phyloP scores from a whole-genome alignment of 495 filamentous ascomycete species.

The Podospora comata region DNA sequence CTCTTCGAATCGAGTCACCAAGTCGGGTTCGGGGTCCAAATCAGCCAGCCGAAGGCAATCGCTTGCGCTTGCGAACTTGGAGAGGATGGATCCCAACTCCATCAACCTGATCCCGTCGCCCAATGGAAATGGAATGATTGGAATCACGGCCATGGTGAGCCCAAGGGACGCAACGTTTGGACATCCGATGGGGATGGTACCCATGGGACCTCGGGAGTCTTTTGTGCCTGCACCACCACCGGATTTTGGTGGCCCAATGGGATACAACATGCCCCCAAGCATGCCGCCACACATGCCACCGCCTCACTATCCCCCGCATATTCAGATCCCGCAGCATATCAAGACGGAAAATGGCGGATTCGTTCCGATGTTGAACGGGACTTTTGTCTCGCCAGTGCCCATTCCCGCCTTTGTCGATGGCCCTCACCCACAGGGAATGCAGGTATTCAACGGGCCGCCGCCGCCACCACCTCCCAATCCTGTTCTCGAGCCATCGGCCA shows the following conservation, averaged over 20 bases:
- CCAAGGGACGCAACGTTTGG: constrained; percentile 14
- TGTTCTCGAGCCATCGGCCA: constrained; percentile 9
- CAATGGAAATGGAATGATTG: constrained; percentile 20
- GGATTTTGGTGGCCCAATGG: constrained; percentile 18
- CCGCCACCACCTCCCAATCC: neutral
- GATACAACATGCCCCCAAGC: constrained; percentile 16
- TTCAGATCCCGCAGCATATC: constrained; percentile 18
- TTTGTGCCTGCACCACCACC: constrained; percentile 6
- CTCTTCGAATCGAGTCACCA: constrained; percentile 43
- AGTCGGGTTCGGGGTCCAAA: constrained; percentile 29
- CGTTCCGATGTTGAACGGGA: constrained; percentile 10
- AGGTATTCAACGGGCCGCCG: constrained; percentile 6
- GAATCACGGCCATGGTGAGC: constrained; percentile 12
- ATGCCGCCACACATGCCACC: constrained; percentile 2
- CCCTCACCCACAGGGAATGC: constrained; percentile 12
- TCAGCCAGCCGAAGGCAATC: constrained; percentile 42
- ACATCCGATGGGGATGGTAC: constrained; percentile 8
- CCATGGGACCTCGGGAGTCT: constrained; percentile 8
- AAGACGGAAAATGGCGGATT: constrained; percentile 23
- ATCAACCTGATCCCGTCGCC: constrained; percentile 36
- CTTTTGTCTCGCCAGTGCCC: constrained; percentile 8
- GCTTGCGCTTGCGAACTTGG: constrained; percentile 40
- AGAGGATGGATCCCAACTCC: constrained; percentile 45
- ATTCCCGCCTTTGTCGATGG: constrained; percentile 14
- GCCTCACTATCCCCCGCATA: constrained; percentile 19